Evolutionary conservation across 805 yeast genomes (phyloP).

Genomic region (Lipomyces oligophaga): DNA sequence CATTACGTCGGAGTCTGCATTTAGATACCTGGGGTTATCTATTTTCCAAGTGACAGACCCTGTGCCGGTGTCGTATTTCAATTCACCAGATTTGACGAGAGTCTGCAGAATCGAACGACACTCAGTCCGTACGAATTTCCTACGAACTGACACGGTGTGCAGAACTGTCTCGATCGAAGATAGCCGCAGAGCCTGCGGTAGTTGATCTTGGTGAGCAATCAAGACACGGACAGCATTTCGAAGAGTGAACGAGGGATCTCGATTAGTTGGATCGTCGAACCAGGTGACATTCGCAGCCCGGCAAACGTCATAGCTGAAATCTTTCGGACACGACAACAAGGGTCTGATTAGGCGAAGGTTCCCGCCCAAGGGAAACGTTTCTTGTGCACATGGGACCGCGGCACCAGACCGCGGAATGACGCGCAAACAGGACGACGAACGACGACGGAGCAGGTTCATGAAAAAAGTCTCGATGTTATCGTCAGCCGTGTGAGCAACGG

Average conservation of each 20-base stretch:
- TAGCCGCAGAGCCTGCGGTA: constrained; percentile 29
- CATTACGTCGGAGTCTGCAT: too few relatives aligned
- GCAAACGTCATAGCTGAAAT: constrained; percentile 48
- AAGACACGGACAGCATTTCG: constrained; percentile 53
- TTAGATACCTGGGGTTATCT: too few relatives aligned
- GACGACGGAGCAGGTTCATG: constrained; percentile 48
- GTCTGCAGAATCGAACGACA: too few relatives aligned
- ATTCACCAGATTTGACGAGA: too few relatives aligned
- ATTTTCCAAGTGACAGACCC: too few relatives aligned
- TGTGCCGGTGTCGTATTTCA: too few relatives aligned
- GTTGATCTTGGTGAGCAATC: constrained; percentile 18
- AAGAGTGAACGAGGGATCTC: constrained; percentile 49
- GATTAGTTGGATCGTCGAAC: constrained; percentile 71
- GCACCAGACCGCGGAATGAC: constrained; percentile 42
- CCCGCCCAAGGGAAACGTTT: constrained; percentile 32
- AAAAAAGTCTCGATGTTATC: constrained; percentile 72
- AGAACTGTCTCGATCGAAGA: too few relatives aligned
- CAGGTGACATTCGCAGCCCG: constrained; percentile 43
- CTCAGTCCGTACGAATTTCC: too few relatives aligned
- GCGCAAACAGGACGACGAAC: constrained; percentile 41
- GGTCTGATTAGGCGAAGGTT: constrained; percentile 48
- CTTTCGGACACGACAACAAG: constrained; percentile 46
- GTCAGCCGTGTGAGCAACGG: constrained; percentile 65
- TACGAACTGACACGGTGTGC: too few relatives aligned
- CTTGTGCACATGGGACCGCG: constrained; percentile 47